Evolutionary conservation across 352 stramenopile genomes (phyloP).

Genomic region (Phytopythium boreale): DNA sequence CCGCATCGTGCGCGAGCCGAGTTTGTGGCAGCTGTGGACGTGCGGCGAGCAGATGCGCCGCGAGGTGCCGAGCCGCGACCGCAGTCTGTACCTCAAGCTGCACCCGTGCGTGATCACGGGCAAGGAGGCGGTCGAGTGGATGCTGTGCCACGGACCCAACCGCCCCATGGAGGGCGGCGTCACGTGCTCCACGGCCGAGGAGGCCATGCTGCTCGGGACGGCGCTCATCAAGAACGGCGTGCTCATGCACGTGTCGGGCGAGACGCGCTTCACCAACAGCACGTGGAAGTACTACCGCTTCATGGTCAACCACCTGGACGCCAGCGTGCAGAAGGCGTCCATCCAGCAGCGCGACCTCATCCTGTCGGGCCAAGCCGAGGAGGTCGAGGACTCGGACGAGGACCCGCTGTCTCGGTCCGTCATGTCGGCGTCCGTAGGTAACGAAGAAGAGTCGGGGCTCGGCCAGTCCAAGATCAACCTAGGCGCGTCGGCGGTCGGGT

Average conservation of each 20-base stretch:
- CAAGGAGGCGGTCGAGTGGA: constrained; percentile 81
- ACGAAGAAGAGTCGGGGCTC: constrained; percentile 52
- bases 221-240: constrained; percentile 67
- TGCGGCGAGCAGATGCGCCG: constrained; percentile 81
- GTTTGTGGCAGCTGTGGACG: constrained; percentile 80
- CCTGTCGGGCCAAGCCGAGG: constrained; percentile 69
- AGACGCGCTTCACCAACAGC: constrained; percentile 71
- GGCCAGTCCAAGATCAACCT: constrained; percentile 27
- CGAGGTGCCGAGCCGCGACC: constrained; percentile 66
- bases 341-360: constrained; percentile 59
- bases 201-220: constrained; percentile 73
- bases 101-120: constrained; percentile 77
- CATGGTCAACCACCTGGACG: constrained; percentile 74
- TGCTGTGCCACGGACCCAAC: constrained; percentile 83
- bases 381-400: constrained; percentile 69
- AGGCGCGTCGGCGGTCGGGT: constrained; percentile 21
- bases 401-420: constrained; percentile 58
- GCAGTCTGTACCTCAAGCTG: constrained; percentile 81
- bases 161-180: constrained; percentile 82
- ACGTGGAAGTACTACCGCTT: constrained; percentile 90
- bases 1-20: constrained; percentile 81
- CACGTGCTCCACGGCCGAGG: constrained; percentile 81
- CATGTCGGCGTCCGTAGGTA: constrained; percentile 48
- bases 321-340: constrained; percentile 37
- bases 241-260: constrained; percentile 70